Conservation (phyloP, 2,329 filamentous ascomycete species). For the Alternaria consortialis region DNA sequence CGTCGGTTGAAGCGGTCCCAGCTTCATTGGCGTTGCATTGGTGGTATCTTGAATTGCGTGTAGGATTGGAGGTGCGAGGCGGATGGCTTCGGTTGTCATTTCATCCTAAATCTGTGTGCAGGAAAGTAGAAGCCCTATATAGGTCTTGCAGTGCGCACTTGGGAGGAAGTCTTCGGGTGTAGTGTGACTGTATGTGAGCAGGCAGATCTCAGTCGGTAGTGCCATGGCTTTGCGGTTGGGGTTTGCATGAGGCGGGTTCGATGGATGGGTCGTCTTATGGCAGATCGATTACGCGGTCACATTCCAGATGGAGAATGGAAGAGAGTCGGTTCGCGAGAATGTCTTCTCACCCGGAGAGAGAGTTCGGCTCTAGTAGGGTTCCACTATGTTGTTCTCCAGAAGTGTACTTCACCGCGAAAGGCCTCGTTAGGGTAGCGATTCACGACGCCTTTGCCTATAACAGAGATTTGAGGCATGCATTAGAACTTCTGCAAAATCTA, state of each 20-base stretch:
- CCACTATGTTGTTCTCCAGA: background rate
- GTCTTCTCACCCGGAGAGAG: background rate
- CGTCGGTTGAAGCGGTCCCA: constrained; percentile 1
- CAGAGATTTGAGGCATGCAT: background rate
- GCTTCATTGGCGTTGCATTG: background rate
- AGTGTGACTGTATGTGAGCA: constrained; percentile 1
- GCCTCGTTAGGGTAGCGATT: background rate
- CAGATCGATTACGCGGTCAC: background rate
- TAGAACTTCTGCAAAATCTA: background rate
- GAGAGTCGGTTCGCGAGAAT: background rate
- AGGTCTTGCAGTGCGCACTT: background rate
- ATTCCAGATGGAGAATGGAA: background rate
- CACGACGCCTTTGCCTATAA: background rate
- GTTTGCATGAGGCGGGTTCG: background rate
- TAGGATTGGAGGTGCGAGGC: constrained; percentile 3
- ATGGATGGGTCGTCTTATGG: background rate
- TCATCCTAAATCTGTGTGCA: constrained; percentile 12
- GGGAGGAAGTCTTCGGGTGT: background rate
- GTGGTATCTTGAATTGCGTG: background rate
- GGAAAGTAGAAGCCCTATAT: constrained; percentile 9
- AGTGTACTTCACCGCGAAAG: background rate
- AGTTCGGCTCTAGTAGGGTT: background rate
- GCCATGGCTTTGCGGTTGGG: background rate
- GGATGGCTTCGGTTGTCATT: constrained; percentile 4
- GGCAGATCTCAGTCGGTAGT: constrained; percentile 2